Percentiles rank a stretch among this genome's conserved stretches.
phyloP scores from a whole-genome alignment of 164 flowering plant genomes.

The Vitis cinerea region DNA sequence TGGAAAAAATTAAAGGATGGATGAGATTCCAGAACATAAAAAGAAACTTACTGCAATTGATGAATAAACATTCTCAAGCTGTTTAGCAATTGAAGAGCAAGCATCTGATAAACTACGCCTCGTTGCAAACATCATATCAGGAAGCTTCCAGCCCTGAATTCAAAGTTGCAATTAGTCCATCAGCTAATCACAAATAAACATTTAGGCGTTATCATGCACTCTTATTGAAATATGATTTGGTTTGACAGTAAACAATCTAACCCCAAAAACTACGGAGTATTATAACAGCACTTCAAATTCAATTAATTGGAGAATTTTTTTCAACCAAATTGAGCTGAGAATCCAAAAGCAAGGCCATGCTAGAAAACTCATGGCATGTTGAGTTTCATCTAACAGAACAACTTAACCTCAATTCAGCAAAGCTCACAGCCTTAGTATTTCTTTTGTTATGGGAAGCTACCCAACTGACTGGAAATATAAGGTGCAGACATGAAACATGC shows the following conservation, averaged over 20 bases:
- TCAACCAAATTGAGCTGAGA: neutral
- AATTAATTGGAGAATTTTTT: no score
- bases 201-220: neutral
- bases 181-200: neutral
- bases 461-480: neutral
- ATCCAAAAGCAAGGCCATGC: neutral
- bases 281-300: no score
- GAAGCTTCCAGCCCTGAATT: slow-evolving; percentile 93
- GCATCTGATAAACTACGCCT: slow-evolving; percentile 83
- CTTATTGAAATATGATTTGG: neutral
- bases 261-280: neutral
- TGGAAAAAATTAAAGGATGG: neutral
- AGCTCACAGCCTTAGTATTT: neutral
- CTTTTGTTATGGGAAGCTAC: neutral
- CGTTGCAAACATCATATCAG: slow-evolving; percentile 90
- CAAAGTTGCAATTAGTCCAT: neutral
- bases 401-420: no score
- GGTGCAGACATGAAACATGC: neutral
- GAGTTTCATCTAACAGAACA: no score
- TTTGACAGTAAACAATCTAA: neutral
- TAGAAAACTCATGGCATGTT: neutral
- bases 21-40: neutral
- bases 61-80: slow-evolving; percentile 73
- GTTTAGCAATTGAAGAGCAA: slow-evolving; percentile 53
- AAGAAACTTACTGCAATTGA: slow-evolving; percentile 60